phyloP scores from a whole-genome alignment of 129 eudicot species.

The Pseudognaphalium luteoalbum region DNA sequence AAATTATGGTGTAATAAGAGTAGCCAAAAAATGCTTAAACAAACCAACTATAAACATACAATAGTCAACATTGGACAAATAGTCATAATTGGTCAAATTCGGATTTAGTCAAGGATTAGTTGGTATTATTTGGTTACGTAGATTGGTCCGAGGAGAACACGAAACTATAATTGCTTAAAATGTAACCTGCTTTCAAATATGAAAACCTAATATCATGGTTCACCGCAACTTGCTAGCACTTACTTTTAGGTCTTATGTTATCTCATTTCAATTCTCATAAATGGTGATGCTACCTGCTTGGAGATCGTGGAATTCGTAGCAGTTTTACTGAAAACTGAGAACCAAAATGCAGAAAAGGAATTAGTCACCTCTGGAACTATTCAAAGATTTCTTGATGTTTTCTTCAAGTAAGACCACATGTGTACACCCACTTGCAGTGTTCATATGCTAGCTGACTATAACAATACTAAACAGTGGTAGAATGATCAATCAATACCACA shows the following conservation, averaged over 20 bases:
- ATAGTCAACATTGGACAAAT: no score
- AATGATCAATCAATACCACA: background rate
- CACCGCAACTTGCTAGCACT: no score
- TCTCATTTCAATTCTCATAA: background rate
- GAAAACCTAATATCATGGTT: background rate
- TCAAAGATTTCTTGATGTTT: conserved; percentile 74
- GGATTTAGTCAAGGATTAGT: no score
- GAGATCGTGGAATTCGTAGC: conserved; percentile 88
- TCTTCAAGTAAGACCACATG: conserved; percentile 69
- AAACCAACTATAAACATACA: no score
- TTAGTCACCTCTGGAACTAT: conserved; percentile 78
- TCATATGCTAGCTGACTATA: background rate
- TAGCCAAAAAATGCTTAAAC: no score
- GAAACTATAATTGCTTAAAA: no score
- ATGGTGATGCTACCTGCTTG: conserved; percentile 21
- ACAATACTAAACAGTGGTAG: background rate
- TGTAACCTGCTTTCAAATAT: background rate
- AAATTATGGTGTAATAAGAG: no score
- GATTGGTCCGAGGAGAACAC: no score
- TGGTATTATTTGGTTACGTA: no score
- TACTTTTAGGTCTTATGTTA: background rate
- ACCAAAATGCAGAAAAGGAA: conserved; percentile 73
- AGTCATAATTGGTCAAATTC: no score
- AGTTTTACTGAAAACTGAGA: conserved; percentile 73
- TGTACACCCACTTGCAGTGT: background rate